A percentile compares a stretch with the other conserved stretches of the same genome.
phyloP scores from a whole-genome alignment of 345 rosid genomes.

The Ceriops tagal region DNA sequence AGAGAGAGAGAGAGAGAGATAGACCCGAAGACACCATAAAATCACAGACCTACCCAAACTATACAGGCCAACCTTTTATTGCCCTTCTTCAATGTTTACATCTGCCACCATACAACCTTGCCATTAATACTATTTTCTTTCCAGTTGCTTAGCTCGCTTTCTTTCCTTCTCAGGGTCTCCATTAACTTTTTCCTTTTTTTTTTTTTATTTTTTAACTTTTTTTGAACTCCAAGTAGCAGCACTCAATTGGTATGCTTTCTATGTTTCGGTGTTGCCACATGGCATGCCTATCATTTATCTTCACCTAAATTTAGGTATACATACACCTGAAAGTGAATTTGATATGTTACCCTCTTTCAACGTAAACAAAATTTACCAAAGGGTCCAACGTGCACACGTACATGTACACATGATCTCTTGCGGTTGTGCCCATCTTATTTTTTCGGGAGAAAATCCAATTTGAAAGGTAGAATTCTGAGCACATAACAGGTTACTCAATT shows the following conservation, averaged over 20 bases:
- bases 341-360: slow-evolving; percentile 25
- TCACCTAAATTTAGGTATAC: slow-evolving; percentile 20
- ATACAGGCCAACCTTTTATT: slow-evolving; percentile 59
- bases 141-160: slow-evolving; percentile 22
- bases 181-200: not conserved
- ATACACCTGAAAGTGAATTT: slow-evolving; percentile 21
- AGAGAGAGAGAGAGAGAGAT: slow-evolving; percentile 18
- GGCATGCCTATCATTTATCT: slow-evolving; percentile 16
- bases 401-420: not conserved
- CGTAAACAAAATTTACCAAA: not conserved
- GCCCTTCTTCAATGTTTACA: slow-evolving; percentile 74
- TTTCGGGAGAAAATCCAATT: too few species aligned
- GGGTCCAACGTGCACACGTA: not conserved
- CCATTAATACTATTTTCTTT: slow-evolving; percentile 40
- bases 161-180: slow-evolving; percentile 52
- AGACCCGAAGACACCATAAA: slow-evolving; percentile 48
- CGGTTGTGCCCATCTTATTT: not conserved
- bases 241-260: slow-evolving; percentile 31
- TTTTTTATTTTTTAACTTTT: slow-evolving; percentile 18
- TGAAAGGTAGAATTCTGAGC: too few species aligned
- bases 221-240: slow-evolving; percentile 46
- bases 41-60: slow-evolving; percentile 78
- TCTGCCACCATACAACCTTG: slow-evolving; percentile 60
- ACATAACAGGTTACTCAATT: too few species aligned
- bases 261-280: slow-evolving; percentile 22